phyloP scores from a whole-genome alignment of 192 early-diverging fungal genomes.

The Mortierella alpina region DNA sequence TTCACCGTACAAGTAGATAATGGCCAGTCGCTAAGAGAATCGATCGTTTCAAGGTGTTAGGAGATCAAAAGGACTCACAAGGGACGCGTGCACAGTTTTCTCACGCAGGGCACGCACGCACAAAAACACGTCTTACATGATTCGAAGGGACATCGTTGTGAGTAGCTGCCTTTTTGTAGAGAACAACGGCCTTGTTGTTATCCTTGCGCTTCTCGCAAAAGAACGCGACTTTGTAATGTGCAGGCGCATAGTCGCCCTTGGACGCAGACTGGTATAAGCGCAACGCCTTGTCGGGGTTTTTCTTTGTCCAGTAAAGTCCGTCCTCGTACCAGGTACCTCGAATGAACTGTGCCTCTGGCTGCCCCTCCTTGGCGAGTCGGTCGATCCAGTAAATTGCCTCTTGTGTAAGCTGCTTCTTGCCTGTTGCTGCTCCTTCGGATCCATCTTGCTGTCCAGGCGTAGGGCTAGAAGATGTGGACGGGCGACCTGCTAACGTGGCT shows the following conservation, averaged over 20 bases:
- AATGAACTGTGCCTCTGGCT: slow-evolving; percentile 80
- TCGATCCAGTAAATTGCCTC: slow-evolving; percentile 84
- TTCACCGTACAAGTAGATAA: slow-evolving; percentile 79
- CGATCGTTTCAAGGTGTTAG: not conserved
- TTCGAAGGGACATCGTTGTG: slow-evolving; percentile 74
- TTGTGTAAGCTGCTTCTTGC: slow-evolving; percentile 54
- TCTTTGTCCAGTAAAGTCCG: slow-evolving; percentile 68
- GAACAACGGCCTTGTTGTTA: slow-evolving; percentile 69
- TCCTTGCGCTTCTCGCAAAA: slow-evolving; percentile 73
- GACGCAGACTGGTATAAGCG: slow-evolving; percentile 72
- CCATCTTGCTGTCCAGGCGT: slow-evolving; percentile 5
- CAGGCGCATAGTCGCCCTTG: slow-evolving; percentile 72
- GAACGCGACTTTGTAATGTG: slow-evolving; percentile 73
- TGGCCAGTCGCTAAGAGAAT: slow-evolving; percentile 75
- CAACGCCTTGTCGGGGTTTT: slow-evolving; percentile 75
- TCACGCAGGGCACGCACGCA: not conserved
- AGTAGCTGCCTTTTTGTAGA: slow-evolving; percentile 77
- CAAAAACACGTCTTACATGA: slow-evolving; percentile 57
- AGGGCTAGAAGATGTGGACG: not conserved
- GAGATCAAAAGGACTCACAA: not conserved
- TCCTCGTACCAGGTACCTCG: slow-evolving; percentile 78
- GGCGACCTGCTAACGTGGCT: not conserved
- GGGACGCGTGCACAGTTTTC: not conserved
- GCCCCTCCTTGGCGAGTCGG: slow-evolving; percentile 71
- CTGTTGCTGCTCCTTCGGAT: not conserved